phyloP scores from a whole-genome alignment of 805 yeast genomes.

The Starmera quercuum region DNA sequence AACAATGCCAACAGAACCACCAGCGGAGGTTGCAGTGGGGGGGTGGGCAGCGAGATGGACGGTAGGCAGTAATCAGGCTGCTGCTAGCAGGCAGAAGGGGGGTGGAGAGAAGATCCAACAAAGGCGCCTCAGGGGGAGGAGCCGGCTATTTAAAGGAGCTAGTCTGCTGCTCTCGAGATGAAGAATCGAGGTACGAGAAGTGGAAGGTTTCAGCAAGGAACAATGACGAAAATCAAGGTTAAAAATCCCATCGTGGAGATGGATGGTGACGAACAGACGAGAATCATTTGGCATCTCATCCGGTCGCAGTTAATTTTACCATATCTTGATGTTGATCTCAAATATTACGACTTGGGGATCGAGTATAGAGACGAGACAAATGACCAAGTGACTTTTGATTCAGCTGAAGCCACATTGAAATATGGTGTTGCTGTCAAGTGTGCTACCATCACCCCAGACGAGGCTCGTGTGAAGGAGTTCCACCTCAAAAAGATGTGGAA shows the following conservation, averaged over 20 bases:
- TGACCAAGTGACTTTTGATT: slow-evolving; percentile 82
- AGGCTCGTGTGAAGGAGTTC: slow-evolving; percentile 89
- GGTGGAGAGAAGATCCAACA: no score
- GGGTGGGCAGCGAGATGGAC: no score
- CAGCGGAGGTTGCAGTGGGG: no score
- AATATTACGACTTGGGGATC: slow-evolving; percentile 82
- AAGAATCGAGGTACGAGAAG: neutral
- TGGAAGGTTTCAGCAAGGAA: neutral
- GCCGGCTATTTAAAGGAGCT: no score
- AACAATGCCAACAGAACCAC: no score
- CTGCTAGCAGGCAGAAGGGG: no score
- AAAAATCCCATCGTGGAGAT: slow-evolving; percentile 88
- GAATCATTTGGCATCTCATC: slow-evolving; percentile 91
- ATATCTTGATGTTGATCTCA: slow-evolving; percentile 73
- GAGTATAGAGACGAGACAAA: slow-evolving; percentile 81
- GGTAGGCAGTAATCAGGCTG: no score
- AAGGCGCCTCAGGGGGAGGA: no score
- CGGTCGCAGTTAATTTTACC: slow-evolving; percentile 82
- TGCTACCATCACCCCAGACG: slow-evolving; percentile 98
- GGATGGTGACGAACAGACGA: slow-evolving; percentile 98
- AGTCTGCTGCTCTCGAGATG: no score
- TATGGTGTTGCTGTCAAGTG: slow-evolving; percentile 94
- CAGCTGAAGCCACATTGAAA: slow-evolving; percentile 83
- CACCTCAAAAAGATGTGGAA: slow-evolving; percentile 93
- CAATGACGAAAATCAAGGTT: slow-evolving; percentile 57